Evolutionary conservation across 2,329 filamentous ascomycete species (phyloP).

Genomic region (Aspergillus sp.): DNA sequence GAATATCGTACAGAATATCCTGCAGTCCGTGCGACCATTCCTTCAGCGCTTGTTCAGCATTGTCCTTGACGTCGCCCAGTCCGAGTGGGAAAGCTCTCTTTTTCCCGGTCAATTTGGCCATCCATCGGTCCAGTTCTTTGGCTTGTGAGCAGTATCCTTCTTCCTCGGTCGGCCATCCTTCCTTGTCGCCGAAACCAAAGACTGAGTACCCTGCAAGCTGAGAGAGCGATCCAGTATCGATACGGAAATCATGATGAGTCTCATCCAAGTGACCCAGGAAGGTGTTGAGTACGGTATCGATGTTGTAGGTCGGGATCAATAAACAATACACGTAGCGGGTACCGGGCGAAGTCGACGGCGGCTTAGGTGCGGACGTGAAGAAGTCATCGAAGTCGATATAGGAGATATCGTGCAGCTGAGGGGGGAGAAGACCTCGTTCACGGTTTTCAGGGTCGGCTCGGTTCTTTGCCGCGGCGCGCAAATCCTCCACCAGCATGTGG

Average conservation of each 20-base stretch:
- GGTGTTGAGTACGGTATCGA: slow-evolving; percentile 82
- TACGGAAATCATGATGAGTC: slow-evolving; percentile 93
- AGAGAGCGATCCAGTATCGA: slow-evolving; percentile 79
- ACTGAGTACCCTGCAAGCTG: slow-evolving; percentile 78
- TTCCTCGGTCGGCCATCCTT: slow-evolving; percentile 85
- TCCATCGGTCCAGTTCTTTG: slow-evolving; percentile 85
- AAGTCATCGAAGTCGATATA: slow-evolving; percentile 90
- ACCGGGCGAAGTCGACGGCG: slow-evolving; percentile 37
- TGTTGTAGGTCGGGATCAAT: slow-evolving; percentile 86
- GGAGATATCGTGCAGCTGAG: slow-evolving; percentile 68
- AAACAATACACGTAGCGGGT: slow-evolving; percentile 73
- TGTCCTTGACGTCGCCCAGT: slow-evolving; percentile 76
- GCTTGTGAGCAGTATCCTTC: slow-evolving; percentile 93
- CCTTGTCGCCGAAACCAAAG: slow-evolving; percentile 85
- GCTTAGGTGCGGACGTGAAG: slow-evolving; percentile 70
- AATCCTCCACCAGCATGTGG: slow-evolving; percentile 51
- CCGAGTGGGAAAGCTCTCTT: slow-evolving; percentile 86
- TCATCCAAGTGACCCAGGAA: slow-evolving; percentile 83
- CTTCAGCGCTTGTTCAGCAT: slow-evolving; percentile 57
- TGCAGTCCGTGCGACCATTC: slow-evolving; percentile 75
- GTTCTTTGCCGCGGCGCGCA: slow-evolving; percentile 41
- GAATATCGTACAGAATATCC: slow-evolving; percentile 59
- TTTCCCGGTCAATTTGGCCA: slow-evolving; percentile 84
- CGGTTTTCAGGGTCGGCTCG: slow-evolving; percentile 16
- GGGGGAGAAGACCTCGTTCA: slow-evolving; percentile 42